phyloP scores from a whole-genome alignment of 1,284 basidiomycete genomes.

The Boletellus deceptivus region DNA sequence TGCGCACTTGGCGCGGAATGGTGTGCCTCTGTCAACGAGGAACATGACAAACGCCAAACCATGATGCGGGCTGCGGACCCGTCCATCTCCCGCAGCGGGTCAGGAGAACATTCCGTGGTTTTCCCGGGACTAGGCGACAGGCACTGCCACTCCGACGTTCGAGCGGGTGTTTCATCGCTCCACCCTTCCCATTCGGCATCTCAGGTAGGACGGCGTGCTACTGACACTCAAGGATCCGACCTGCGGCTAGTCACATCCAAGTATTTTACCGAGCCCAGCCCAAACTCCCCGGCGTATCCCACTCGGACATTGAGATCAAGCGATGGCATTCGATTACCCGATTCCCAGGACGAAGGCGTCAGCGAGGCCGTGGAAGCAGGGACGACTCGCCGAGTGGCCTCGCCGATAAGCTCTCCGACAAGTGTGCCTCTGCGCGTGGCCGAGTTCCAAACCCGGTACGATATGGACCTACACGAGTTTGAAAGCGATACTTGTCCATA shows the following conservation, averaged over 20 bases:
- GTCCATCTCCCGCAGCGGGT: background rate
- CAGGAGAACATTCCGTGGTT: background rate
- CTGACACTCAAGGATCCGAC: constrained; percentile 2
- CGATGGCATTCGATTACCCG: background rate
- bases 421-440: constrained; percentile 6
- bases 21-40: constrained; percentile 14
- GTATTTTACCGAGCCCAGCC: constrained; percentile 18
- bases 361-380: background rate
- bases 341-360: background rate
- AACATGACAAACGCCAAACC: background rate
- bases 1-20: constrained; percentile 17
- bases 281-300: background rate
- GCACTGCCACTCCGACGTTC: background rate
- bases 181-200: constrained; percentile 56
- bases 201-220: constrained; percentile 31
- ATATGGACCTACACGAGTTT: constrained; percentile 10
- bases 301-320: constrained; percentile 1
- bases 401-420: constrained; percentile 5
- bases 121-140: background rate
- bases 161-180: constrained; percentile 37
- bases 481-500: constrained; percentile 10
- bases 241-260: constrained; percentile 11
- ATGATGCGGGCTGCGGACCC: background rate
- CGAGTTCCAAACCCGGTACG: constrained; percentile 12
- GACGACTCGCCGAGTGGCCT: background rate